Base-by-base conservation (phyloP, 805 yeast genomes). In the Candida sanyiensis region DNA sequence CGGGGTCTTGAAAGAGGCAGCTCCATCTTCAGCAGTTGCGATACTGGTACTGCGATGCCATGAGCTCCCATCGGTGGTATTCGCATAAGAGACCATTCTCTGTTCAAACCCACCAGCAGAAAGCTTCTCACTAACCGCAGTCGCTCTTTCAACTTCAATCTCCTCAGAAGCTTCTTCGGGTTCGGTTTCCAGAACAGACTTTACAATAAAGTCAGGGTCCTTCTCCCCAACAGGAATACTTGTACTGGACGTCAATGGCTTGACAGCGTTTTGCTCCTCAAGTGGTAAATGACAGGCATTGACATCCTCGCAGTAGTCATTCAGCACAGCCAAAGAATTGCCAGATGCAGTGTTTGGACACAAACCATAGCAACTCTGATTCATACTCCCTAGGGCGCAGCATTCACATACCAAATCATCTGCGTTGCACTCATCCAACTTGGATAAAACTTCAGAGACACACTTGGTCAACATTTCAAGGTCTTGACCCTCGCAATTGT, bases 361-460 rank as follows among this genome's bases (percentile, higher is more conserved):
- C 43, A 73, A 56, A 13, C 64, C 66, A 50, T 67, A 70, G 49
- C 78, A 72, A 28, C 61, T 63, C 33, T 57, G 57, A 27, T 64
- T 60, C 57, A 73, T 63, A 37, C 67, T 64, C 51, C 73, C 77
- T 25, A 73, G 58, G 8, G 78, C 77, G 54, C 77, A 72, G 45
- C 79, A 73, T 45, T 72, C 77, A 54, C 78, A 73, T 2, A 75
- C 76, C 45, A 70, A 57, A 54, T 73, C 78, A 48, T 69, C 70
- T 5, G 76, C 68, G 46, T 70, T 67, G 49, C 79, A 73, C 39
- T 63, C 70, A 46, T 71, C 74, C 43, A 73, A 58, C 44, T 59
- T 68, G 22, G 59, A 48, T 29, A 72, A 56, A 11, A 73, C 69
- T 39, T 67, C 72, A 47, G 65, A 68, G 24, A 74, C 70, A 51